These are phyloP conservation scores for Geotrichum klebahnii DNA, from an alignment of 1,139 yeast species.

Conservation along the genomic window DNA sequence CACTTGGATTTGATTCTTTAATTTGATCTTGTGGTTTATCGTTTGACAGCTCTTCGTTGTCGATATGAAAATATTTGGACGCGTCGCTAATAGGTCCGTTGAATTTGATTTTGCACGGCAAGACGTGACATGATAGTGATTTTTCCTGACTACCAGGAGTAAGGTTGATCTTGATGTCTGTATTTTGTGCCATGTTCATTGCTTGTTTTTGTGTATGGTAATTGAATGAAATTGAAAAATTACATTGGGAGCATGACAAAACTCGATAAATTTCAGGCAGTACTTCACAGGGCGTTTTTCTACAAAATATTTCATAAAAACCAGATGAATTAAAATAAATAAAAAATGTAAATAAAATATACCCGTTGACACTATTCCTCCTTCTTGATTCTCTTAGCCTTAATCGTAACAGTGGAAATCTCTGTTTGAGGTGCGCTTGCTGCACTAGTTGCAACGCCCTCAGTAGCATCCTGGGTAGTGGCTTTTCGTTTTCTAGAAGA, in stretches of 20 bases:
- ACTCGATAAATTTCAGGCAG: no score
- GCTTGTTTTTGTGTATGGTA: not conserved
- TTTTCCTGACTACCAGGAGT: not conserved
- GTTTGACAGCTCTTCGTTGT: not conserved
- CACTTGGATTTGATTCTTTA: not conserved
- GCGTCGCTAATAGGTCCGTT: slow-evolving; percentile 30
- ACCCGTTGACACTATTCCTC: slow-evolving; percentile 4
- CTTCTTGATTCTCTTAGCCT: slow-evolving; percentile 8
- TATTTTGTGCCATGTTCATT: not conserved
- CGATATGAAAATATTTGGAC: slow-evolving; percentile 24
- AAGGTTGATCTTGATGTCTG: not conserved
- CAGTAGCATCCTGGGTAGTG: not conserved
- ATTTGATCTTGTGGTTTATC: slow-evolving; percentile 1
- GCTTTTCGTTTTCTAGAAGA: slow-evolving; percentile 12
- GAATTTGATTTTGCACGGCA: slow-evolving; percentile 33
- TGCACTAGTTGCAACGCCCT: not conserved
- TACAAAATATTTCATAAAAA: no score
- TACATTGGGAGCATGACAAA: no score
- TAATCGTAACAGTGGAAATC: not conserved
- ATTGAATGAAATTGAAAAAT: no score
- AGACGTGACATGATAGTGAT: slow-evolving; percentile 24
- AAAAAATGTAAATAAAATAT: not conserved
- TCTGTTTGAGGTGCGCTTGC: not conserved
- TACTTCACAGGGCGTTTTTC: no score
- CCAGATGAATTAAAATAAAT: slow-evolving; percentile 1